Evolutionary conservation across 345 rosid genomes (phyloP), one percentile per base, ranked within the genome.

Genomic region (Eucalyptus tenuipes): DNA sequence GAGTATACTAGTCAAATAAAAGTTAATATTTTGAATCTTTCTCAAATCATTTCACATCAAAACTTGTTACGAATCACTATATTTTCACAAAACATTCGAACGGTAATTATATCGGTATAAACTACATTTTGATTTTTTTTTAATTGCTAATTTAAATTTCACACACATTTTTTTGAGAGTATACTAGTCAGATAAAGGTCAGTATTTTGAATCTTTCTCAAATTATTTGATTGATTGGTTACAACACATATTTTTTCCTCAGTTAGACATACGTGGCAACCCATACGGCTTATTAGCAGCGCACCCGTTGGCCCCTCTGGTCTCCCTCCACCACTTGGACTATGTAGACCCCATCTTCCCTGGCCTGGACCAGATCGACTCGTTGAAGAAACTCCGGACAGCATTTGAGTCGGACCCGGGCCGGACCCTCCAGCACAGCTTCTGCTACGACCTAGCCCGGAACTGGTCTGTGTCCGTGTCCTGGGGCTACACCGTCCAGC

Each of bases 271-370:
- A 88, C 93, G 97, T 89, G 98, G 98, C 66, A 90, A 93, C 64
- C 96, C 98, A 10, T 96, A 94, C 68, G 99, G 98, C 14, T 87
- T 96, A 50, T 91, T 98, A 17, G 97, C 98, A 24, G 97, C 98
- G 10, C 99, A 96, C 89, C 99, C 99, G 20, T n/a, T 96, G 88
- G 95, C 96, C 20, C 98, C 99, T 24, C 88, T 96, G 57, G 96
- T 96, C 48, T 95, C 99, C 5, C 94, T 96, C 40, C 99, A 97
- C 94, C 99, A 97, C 90, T 87, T 97, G 29, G 97, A 95, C 94
- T 94, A 93, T 61, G 94, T 95, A 40, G 91, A 94, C 37, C 71
- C 97, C 17, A 88, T 97, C 42, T 96, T 96, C 68, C 99, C 99
- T 1, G 89, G 75, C 2, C 68, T 90, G 88, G 89, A 89, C 85